Evolutionary conservation across 192 early-diverging fungal species (phyloP), one percentile per base, ranked within the genome.

Genomic region (Lunasporangiospora selenospora): DNA sequence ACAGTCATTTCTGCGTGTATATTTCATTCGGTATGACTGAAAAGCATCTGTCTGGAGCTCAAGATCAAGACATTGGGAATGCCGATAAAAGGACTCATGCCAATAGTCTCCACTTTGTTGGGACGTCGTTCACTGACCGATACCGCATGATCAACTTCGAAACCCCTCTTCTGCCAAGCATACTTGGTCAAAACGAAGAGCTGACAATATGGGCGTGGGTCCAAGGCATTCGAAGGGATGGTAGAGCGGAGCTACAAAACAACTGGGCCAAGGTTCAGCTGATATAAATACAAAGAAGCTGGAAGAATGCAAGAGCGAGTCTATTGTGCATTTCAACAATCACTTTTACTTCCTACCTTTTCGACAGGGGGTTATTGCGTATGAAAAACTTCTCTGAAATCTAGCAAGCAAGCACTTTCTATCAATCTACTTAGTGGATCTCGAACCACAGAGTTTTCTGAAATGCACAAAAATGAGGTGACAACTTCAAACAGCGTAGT

Each of bases 141-240:
- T 71, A 51, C 32, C 59, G 46, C 23, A 44, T 71, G 18, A 34
- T 48, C 3, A 30, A 62, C 3, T 54, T 62, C 26, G 59, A 71
- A 15, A 26, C 58, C 1, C 12, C 24, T 30, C 13, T 67, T 11
- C 40, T 18, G n/a, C 32, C 11, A 32, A 11, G 1, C 18, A 13
- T 27, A 34, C 49, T 7, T 32, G 40, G 29, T 21, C 34, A 26
- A 48, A 50, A 46, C 18, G 18, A n/a, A n/a, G n/a, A n/a, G n/a
- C n/a, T n/a, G n/a, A n/a, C n/a, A n/a, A n/a, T 71, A 0, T 71
- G 67, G 67, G 52, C 38, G 6, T 71, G 52, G 58, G 58, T 71
- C 1, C 67, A 71, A 19, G 67, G 59, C 0, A 37, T 71, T 34
- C 53, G 58, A n/a, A 33, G 67, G 18, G 59, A 71, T 30, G 67